Conservation (phyloP, 805 yeast genomes). For the Priceomyces haplophilus region DNA sequence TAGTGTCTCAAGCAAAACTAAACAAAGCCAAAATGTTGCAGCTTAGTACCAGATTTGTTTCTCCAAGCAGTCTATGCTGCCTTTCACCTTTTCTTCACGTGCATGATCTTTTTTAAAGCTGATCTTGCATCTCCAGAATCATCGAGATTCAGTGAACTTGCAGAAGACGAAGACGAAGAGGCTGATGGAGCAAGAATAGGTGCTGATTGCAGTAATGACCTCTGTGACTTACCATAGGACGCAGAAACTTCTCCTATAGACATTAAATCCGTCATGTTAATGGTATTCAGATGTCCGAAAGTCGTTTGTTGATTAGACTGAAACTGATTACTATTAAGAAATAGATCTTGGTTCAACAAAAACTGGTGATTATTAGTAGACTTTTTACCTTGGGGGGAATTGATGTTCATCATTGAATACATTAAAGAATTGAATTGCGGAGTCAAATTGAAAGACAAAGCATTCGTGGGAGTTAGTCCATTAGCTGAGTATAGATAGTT, state of each 20-base stretch:
- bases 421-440: slow-evolving; percentile 42
- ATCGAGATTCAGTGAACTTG: slow-evolving; percentile 11
- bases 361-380: slow-evolving; percentile 14
- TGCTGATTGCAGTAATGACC: slow-evolving; percentile 1
- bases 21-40: no score
- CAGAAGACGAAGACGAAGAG: slow-evolving; percentile 9
- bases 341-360: slow-evolving; percentile 28
- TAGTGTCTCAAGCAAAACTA: no score
- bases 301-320: slow-evolving; percentile 3
- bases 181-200: slow-evolving; percentile 5
- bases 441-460: slow-evolving; percentile 31
- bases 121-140: slow-evolving; percentile 38
- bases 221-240: slow-evolving; percentile 2
- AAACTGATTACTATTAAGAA: slow-evolving; percentile 12
- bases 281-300: slow-evolving; percentile 7
- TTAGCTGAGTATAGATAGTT: slow-evolving; percentile 21
- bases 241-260: slow-evolving; percentile 8
- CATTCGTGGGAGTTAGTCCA: slow-evolving; percentile 28
- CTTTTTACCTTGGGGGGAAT: slow-evolving; percentile 29
- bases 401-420: slow-evolving; percentile 33
- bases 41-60: no score
- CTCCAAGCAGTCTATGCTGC: no score
- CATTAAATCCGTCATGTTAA: slow-evolving; percentile 21
- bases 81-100: slow-evolving; percentile 25
- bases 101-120: slow-evolving; percentile 35